Evolutionary conservation across 352 stramenopile genomes (phyloP).

Genomic region (Phytophthora cactorum): DNA sequence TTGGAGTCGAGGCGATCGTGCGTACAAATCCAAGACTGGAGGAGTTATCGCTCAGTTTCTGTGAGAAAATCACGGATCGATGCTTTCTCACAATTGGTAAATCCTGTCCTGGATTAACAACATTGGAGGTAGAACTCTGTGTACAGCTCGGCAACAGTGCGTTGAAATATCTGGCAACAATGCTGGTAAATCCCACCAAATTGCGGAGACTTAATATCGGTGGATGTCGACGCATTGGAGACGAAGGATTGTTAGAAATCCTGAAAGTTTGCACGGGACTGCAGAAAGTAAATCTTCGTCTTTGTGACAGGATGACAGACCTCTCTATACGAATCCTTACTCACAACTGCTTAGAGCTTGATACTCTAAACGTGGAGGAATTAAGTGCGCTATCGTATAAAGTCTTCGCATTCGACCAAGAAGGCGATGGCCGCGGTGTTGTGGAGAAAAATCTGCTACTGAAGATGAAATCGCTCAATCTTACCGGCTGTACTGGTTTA

Average conservation of each 20-base stretch:
- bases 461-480: conserved; percentile 64
- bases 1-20: conserved; percentile 75
- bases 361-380: conserved; percentile 86
- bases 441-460: conserved; percentile 82
- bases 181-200: conserved; percentile 48
- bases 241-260: conserved; percentile 81
- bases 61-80: conserved; percentile 69
- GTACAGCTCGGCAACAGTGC: conserved; percentile 62
- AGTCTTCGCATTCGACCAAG: conserved; percentile 87
- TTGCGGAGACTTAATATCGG: conserved; percentile 76
- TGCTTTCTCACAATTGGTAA: conserved; percentile 61
- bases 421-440: conserved; percentile 76
- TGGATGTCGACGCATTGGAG: conserved; percentile 77
- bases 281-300: conserved; percentile 73
- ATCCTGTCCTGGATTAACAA: conserved; percentile 46
- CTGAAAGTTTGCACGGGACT: conserved; percentile 65
- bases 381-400: conserved; percentile 68
- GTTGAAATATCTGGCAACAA: conserved; percentile 62
- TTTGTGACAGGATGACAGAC: conserved; percentile 89
- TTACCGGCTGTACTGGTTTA: conserved; percentile 74
- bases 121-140: conserved; percentile 68
- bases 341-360: conserved; percentile 86
- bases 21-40: conserved; percentile 54
- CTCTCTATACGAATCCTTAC: conserved; percentile 69
- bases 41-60: conserved; percentile 68